Conservation (phyloP, 2,329 filamentous ascomycete species). For the Sphaerulina vaccinii region DNA sequence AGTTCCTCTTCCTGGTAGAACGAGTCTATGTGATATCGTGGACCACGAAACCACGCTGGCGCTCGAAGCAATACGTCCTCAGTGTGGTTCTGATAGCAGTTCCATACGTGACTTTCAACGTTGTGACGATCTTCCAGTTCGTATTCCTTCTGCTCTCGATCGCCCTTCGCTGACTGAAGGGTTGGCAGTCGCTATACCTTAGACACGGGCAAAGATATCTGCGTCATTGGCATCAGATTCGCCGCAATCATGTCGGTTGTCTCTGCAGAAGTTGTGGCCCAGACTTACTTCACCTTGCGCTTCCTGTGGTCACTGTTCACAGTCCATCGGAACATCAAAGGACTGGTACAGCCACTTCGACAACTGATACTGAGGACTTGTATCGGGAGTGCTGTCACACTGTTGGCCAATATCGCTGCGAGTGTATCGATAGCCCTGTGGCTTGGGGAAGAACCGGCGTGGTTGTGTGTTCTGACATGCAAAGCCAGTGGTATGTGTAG, state of each 20-base stretch:
- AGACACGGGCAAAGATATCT: not conserved
- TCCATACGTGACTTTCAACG: slow-evolving; percentile 11
- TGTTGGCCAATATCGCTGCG: slow-evolving; percentile 7
- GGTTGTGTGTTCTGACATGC: slow-evolving; percentile 15
- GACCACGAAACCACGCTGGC: slow-evolving; percentile 14
- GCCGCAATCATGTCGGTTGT: not conserved
- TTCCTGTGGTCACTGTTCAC: slow-evolving; percentile 12
- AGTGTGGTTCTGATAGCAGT: slow-evolving; percentile 15
- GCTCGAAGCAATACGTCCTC: slow-evolving; percentile 18
- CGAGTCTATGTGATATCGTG: slow-evolving; percentile 23
- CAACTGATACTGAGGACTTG: slow-evolving; percentile 10
- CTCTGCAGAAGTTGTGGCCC: not conserved
- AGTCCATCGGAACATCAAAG: slow-evolving; percentile 10
- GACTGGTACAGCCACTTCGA: slow-evolving; percentile 7
- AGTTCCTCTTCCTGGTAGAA: slow-evolving; percentile 22
- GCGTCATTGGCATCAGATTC: not conserved
- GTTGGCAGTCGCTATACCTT: not conserved
- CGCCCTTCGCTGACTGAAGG: not conserved
- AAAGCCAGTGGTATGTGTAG: slow-evolving; percentile 12
- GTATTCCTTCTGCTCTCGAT: not conserved
- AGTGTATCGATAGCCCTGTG: slow-evolving; percentile 8
- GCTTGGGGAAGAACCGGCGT: slow-evolving; percentile 13
- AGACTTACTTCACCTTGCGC: slow-evolving; percentile 11
- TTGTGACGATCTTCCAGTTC: not conserved
- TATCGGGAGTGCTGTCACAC: slow-evolving; percentile 6